These are phyloP conservation scores for Phoma sp. DNA, from an alignment of 2,329 filamentous ascomycete genomes.

Conservation along the genomic window DNA sequence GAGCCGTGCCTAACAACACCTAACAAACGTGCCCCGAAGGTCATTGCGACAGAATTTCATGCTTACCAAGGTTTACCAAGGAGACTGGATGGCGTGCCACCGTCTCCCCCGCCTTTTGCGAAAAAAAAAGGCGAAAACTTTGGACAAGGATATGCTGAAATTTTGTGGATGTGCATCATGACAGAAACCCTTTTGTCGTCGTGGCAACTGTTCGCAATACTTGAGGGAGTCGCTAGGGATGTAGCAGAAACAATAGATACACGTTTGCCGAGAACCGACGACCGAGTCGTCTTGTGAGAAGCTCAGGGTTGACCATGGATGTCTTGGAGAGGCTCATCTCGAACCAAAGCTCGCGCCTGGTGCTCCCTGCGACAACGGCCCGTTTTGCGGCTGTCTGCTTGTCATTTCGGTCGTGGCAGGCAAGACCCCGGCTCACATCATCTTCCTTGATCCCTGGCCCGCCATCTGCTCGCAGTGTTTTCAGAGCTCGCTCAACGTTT, in stretches of 20 bases:
- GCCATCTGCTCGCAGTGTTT: not conserved
- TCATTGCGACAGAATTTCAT: slow-evolving; percentile 7
- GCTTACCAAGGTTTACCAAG: slow-evolving; percentile 14
- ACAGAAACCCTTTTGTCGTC: not conserved
- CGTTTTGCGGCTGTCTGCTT: slow-evolving; percentile 18
- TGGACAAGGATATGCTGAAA: not conserved
- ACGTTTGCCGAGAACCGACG: slow-evolving; percentile 9
- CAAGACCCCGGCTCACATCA: slow-evolving; percentile 12
- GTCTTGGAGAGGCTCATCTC: slow-evolving; percentile 11
- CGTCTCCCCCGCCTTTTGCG: slow-evolving; percentile 16
- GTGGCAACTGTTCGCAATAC: slow-evolving; percentile 1
- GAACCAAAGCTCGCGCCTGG: slow-evolving; percentile 11
- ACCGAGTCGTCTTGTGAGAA: not conserved
- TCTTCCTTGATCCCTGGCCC: slow-evolving; percentile 10
- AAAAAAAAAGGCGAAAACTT: not conserved
- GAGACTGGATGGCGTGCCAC: slow-evolving; percentile 11
- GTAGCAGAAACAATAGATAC: not conserved
- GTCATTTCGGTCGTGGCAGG: slow-evolving; percentile 14
- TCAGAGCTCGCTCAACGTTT: slow-evolving; percentile 1
- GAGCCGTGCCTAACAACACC: not conserved
- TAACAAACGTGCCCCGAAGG: not conserved
- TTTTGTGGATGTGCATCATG: not conserved
- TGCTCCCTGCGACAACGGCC: slow-evolving; percentile 15
- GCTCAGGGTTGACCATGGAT: not conserved
- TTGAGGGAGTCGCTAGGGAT: not conserved